Base-by-base conservation (phyloP, 1,284 basidiomycete species). In the Ustilago nuda region DNA sequence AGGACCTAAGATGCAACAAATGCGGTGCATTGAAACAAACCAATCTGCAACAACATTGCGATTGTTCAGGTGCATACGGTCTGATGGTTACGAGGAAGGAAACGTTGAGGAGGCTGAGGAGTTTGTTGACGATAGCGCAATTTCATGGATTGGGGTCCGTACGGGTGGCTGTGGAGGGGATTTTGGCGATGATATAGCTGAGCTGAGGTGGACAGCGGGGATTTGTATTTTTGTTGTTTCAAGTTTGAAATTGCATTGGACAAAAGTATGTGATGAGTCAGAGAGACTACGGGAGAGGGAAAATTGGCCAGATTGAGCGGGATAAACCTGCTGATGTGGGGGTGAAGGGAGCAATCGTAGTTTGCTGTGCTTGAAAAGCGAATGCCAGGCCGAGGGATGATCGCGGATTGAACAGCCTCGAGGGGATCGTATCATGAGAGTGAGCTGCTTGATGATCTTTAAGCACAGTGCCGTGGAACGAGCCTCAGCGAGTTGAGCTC, bases 1-100 rank as follows among this genome's bases (percentile, higher is more conserved):
- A 98, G 86, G 97, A 99, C 85, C 63, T 87, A 15, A 70, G 85
- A 9, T 99, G 97, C 86, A 87, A 88, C 23, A 94, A 93, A 81
- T 99, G 97, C 88, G 91, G 92, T 81, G 92, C 94, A 87, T 90
- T 96, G 69, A 93, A 93, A 79, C 90, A 92, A 61, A 92, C 94
- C 81, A 95, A 95, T 82, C 89, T 98, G 36, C 92, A 93, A 13
- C 88, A 91, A 63, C 92, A 92, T 66, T 98, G 96, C 84, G 88
- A 89, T 36, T 99, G 97, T 86, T 56, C 94, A 8, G 96, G 95
- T 17, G 35, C 61, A 2, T 85, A 77, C 67, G 79, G 77, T 2
- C 60, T 82, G 58, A 77, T 78, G 61, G 66, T 76, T 7, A 78
- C 74, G 37, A 58, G 78, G 33, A 74, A 76, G 50, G 82, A 83